Evolutionary conservation across 768 basidiomycete species (phyloP).

Genomic region (Mycena maculata): DNA sequence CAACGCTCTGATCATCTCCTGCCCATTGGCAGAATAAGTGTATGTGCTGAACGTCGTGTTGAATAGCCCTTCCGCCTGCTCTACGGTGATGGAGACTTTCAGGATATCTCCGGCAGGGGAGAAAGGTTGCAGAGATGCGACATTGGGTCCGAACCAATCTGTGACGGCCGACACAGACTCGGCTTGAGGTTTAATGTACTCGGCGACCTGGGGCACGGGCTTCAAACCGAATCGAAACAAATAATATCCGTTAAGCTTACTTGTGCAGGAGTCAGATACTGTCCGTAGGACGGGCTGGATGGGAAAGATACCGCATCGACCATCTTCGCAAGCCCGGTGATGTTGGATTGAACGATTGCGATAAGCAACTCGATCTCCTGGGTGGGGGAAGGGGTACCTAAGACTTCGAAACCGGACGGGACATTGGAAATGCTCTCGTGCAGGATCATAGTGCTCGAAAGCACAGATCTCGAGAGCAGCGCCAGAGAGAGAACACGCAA

Average conservation of each 20-base stretch:
- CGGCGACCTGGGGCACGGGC: constrained; percentile 1
- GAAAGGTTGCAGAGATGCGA: constrained; percentile 14
- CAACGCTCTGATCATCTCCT: constrained; percentile 12
- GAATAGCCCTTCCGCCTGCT: constrained; percentile 17
- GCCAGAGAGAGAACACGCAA: constrained; percentile 8
- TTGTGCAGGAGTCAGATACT: constrained; percentile 15
- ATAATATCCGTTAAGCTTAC: not conserved
- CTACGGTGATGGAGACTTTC: constrained; percentile 14
- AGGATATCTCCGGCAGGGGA: constrained; percentile 24
- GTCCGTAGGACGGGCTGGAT: constrained; percentile 14
- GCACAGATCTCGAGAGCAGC: constrained; percentile 5
- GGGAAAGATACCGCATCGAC: constrained; percentile 17
- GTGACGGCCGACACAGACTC: constrained; percentile 14
- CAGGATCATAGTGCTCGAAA: constrained; percentile 17
- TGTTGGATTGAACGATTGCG: not conserved
- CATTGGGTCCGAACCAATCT: constrained; percentile 18
- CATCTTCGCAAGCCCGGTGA: too few relatives aligned
- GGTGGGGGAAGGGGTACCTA: constrained; percentile 10
- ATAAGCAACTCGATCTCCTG: constrained; percentile 15
- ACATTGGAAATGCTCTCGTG: constrained; percentile 18
- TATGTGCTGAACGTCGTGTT: constrained; percentile 4
- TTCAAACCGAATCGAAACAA: not conserved
- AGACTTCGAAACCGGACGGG: constrained; percentile 8
- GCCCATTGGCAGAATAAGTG: not conserved
- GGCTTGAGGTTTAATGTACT: constrained; percentile 6